phyloP scores from a whole-genome alignment of 768 basidiomycete species.

The Cubamyces lactineus region DNA sequence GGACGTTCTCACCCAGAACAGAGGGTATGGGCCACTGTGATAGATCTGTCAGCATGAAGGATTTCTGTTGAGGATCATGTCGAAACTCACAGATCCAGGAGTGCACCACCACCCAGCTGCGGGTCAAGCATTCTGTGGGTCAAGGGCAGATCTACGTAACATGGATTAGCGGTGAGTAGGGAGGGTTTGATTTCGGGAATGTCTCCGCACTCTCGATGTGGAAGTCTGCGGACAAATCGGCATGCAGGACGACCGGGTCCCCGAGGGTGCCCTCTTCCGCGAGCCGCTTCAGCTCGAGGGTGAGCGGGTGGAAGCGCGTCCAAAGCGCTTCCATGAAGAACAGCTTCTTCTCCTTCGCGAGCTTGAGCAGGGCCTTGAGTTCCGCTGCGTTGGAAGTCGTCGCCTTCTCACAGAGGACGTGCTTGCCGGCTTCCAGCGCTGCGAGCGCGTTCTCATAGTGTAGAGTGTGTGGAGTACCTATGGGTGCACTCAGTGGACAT shows the following conservation, averaged over 20 bases:
- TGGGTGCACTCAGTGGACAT: background rate
- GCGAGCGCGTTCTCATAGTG: conserved; percentile 80
- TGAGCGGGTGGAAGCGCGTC: conserved; percentile 81
- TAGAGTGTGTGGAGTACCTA: conserved; percentile 83
- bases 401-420: conserved; percentile 90
- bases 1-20: conserved; percentile 63
- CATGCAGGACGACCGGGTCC: conserved; percentile 65
- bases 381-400: conserved; percentile 80
- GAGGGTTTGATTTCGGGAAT: too few species aligned
- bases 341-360: conserved; percentile 76
- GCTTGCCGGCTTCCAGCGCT: conserved; percentile 78
- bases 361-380: conserved; percentile 66
- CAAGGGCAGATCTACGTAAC: conserved; percentile 55
- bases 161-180: background rate
- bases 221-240: conserved; percentile 78
- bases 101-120: conserved; percentile 75
- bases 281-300: conserved; percentile 63
- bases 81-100: conserved; percentile 76
- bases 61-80: too few species aligned
- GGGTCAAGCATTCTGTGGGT: conserved; percentile 83
- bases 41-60: background rate
- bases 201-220: conserved; percentile 58
- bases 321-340: conserved; percentile 95
- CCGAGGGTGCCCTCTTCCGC: conserved; percentile 68
- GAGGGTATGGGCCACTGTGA: conserved; percentile 75